Evolutionary conservation across 495 filamentous ascomycete genomes (phyloP).

Genomic region (Penicillium cataractarum): DNA sequence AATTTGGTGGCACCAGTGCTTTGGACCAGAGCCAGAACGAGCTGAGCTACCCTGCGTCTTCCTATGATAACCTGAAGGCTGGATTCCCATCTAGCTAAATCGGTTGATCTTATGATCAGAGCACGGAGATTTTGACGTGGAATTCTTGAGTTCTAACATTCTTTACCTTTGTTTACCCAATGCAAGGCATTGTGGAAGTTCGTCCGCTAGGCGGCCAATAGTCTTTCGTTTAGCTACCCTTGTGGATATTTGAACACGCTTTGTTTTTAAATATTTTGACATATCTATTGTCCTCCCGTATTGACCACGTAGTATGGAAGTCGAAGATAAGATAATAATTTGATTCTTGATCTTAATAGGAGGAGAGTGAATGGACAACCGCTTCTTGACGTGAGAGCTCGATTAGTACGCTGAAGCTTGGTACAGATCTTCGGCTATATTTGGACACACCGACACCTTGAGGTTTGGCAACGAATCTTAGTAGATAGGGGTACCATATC

Average conservation of each 20-base stretch:
- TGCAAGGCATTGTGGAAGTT: background rate
- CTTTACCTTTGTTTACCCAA: background rate
- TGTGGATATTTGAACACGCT: background rate
- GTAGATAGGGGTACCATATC: too few relatives aligned
- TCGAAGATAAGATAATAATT: too few relatives aligned
- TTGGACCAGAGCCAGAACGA: conserved; percentile 36
- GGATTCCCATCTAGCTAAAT: conserved; percentile 25
- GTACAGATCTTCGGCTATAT: too few relatives aligned
- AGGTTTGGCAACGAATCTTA: too few relatives aligned
- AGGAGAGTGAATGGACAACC: too few relatives aligned
- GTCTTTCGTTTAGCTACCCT: background rate
- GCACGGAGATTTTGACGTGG: background rate
- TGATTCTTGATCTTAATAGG: too few relatives aligned
- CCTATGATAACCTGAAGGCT: conserved; percentile 37
- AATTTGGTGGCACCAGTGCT: conserved; percentile 30
- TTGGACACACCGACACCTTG: too few relatives aligned
- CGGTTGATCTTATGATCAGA: background rate
- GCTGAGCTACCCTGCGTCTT: conserved; percentile 37
- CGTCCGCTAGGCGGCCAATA: background rate
- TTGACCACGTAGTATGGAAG: background rate
- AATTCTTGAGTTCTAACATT: background rate
- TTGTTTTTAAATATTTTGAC: background rate
- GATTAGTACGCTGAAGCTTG: too few relatives aligned
- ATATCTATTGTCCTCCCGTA: background rate
- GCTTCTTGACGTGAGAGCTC: too few relatives aligned